These are phyloP conservation scores for Diaporthe capsici DNA, from an alignment of 2,329 filamentous ascomycete genomes.

Conservation along the genomic window DNA sequence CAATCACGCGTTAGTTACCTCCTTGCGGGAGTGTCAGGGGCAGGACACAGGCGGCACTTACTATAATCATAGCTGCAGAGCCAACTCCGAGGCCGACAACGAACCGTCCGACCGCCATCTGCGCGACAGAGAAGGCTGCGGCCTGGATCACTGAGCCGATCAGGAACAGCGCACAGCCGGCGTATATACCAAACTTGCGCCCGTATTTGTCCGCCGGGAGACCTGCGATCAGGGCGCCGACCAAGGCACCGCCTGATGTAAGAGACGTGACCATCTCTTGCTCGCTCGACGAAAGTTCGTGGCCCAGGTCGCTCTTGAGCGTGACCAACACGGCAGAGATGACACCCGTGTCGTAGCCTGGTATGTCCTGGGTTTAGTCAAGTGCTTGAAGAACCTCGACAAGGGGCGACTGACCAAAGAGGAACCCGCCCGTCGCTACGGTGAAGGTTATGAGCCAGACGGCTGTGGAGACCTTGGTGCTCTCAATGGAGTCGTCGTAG, in stretches of 20 bases:
- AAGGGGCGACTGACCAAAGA: conserved; percentile 45
- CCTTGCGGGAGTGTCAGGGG: neutral
- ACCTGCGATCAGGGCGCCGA: conserved; percentile 57
- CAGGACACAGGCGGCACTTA: neutral
- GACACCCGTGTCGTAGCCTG: conserved; percentile 63
- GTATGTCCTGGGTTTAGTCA: neutral
- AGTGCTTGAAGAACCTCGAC: no score
- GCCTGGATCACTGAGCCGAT: conserved; percentile 55
- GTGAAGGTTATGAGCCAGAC: conserved; percentile 49
- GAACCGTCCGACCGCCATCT: conserved; percentile 60
- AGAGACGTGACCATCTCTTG: conserved; percentile 62
- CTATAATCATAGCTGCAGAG: conserved; percentile 55
- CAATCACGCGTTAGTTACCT: neutral
- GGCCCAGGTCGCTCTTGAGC: conserved; percentile 53
- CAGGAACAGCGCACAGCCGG: conserved; percentile 50
- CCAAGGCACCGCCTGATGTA: conserved; percentile 58
- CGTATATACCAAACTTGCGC: conserved; percentile 24
- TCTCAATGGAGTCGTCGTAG: conserved; percentile 48
- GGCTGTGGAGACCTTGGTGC: conserved; percentile 45
- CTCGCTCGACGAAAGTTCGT: conserved; percentile 54
- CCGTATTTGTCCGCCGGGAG: conserved; percentile 53
- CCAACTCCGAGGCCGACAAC: conserved; percentile 59
- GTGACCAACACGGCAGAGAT: conserved; percentile 63
- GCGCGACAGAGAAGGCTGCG: conserved; percentile 54
- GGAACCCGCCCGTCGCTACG: conserved; percentile 48